Conservation (phyloP, 176 grass and related monocot species). For the Triticum urartu region DNA sequence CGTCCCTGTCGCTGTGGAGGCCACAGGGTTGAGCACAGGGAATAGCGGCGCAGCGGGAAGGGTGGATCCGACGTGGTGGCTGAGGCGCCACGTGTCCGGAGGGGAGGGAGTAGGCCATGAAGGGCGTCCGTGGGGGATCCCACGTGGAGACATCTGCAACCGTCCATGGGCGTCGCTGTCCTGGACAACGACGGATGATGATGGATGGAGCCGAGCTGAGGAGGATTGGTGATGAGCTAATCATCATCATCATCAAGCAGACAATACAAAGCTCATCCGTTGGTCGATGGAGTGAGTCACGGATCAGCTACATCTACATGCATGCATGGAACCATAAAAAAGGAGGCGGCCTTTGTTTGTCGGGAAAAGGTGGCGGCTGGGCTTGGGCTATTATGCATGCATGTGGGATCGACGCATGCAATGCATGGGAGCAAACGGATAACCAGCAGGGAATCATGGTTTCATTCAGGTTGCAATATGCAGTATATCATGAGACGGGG, state of each 20-base stretch:
- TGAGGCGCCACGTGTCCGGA: not conserved
- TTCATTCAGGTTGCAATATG: too few relatives aligned
- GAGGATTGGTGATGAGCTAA: slow-evolving; percentile 32
- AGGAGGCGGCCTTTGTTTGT: too few relatives aligned
- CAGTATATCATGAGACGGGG: too few relatives aligned
- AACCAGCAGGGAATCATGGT: too few relatives aligned
- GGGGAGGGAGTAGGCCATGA: not conserved
- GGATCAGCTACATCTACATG: too few relatives aligned
- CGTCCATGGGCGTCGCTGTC: not conserved
- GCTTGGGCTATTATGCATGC: too few relatives aligned
- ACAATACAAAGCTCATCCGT: too few relatives aligned
- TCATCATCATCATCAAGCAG: slow-evolving; percentile 1
- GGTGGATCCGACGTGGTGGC: not conserved
- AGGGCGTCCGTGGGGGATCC: not conserved
- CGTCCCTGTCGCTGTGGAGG: not conserved
- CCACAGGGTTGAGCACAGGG: not conserved
- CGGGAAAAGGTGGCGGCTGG: too few relatives aligned
- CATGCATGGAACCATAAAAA: too few relatives aligned
- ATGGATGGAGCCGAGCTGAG: not conserved
- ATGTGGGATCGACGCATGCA: too few relatives aligned
- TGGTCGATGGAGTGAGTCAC: too few relatives aligned
- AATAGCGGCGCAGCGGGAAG: not conserved
- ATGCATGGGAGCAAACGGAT: too few relatives aligned
- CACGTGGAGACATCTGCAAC: slow-evolving; percentile 11
- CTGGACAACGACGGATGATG: not conserved